Conservation (phyloP, 1,284 basidiomycete genomes). For the Nidula niveotomentosa region DNA sequence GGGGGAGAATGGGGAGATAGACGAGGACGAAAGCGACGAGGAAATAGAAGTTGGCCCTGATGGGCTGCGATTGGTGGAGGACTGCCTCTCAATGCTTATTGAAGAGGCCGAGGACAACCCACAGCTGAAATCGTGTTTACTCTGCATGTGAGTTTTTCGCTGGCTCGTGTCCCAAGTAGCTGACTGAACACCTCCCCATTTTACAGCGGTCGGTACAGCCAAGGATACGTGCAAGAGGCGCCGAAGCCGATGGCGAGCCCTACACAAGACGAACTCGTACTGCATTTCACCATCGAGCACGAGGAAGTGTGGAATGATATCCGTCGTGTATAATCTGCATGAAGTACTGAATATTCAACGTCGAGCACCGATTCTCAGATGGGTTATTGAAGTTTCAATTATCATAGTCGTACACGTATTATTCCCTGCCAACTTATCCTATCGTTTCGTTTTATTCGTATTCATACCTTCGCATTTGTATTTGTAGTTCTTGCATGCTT, state of each 20-base stretch:
- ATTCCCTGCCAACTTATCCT: no score
- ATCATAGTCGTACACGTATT: no score
- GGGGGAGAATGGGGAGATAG: slow-evolving; percentile 20
- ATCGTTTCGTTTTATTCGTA: no score
- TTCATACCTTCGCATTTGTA: no score
- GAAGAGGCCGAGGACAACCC: slow-evolving; percentile 37
- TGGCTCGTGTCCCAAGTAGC: neutral
- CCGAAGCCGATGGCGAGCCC: slow-evolving; percentile 27
- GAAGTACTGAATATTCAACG: no score
- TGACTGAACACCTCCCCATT: neutral
- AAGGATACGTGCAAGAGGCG: slow-evolving; percentile 17
- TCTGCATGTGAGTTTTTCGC: slow-evolving; percentile 47
- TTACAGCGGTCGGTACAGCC: slow-evolving; percentile 24
- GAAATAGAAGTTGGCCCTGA: slow-evolving; percentile 35
- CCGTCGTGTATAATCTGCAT: no score
- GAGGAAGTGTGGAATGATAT: slow-evolving; percentile 26
- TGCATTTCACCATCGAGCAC: slow-evolving; percentile 32
- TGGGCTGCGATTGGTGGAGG: slow-evolving; percentile 35
- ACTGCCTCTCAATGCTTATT: slow-evolving; percentile 46
- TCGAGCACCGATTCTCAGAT: no score
- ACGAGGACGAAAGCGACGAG: slow-evolving; percentile 28
- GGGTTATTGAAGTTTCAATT: no score
- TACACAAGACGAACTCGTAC: slow-evolving; percentile 29
- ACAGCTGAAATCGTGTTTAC: slow-evolving; percentile 38
- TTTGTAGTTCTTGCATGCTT: no score